Evolutionary conservation across 805 yeast species (phyloP).

Genomic region (Starmerella potacharoeniae): DNA sequence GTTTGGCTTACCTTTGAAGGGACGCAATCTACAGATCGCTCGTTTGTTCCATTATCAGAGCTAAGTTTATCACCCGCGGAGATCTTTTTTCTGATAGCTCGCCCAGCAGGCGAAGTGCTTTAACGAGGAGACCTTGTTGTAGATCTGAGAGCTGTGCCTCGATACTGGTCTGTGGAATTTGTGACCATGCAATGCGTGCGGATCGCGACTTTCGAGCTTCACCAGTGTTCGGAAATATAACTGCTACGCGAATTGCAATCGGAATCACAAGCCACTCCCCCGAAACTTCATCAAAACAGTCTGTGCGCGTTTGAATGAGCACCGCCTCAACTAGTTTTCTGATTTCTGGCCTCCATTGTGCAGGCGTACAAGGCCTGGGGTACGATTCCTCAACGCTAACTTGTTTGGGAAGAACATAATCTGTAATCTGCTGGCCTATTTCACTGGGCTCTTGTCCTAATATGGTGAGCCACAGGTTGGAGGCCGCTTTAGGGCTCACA

Average conservation of each 20-base stretch:
- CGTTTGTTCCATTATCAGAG: not conserved
- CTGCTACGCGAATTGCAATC: not conserved
- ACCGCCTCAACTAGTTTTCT: conserved; percentile 17
- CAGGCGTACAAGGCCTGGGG: conserved; percentile 1
- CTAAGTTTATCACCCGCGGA: conserved; percentile 11
- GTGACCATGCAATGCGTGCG: not conserved
- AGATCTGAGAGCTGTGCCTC: not conserved
- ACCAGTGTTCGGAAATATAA: not conserved
- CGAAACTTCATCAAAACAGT: conserved; percentile 18
- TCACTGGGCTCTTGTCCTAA: conserved; percentile 12
- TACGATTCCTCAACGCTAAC: conserved; percentile 27
- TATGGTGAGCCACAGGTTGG: conserved; percentile 9
- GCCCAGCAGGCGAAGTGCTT: not conserved
- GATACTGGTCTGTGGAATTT: not conserved
- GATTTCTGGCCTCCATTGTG: conserved; percentile 9
- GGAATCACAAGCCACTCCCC: conserved; percentile 22
- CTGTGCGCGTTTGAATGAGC: conserved; percentile 20
- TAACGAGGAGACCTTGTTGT: not conserved
- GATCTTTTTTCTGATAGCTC: not conserved
- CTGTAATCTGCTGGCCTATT: conserved; percentile 4
- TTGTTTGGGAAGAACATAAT: conserved; percentile 21
- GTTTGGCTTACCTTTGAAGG: too few species aligned
- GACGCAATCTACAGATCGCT: too few species aligned
- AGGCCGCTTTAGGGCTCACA: not conserved
- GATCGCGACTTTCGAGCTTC: not conserved